Evolutionary conservation across 371 early-diverging fungal genomes (phyloP).

Genomic region (Zopfochytrium polystomum): DNA sequence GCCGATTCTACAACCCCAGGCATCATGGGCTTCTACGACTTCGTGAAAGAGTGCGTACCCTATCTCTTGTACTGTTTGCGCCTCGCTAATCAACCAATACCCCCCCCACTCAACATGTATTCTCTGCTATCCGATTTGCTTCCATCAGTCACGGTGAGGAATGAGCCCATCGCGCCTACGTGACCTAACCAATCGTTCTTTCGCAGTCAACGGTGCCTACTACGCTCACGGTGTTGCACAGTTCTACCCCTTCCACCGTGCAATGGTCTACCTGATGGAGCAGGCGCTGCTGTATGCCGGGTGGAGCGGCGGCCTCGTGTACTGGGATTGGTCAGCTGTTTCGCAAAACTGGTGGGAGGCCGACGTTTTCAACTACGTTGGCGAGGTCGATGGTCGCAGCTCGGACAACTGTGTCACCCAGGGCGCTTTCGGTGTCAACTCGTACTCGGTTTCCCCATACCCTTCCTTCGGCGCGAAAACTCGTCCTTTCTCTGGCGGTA

Average conservation of each 20-base stretch:
- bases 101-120: background rate
- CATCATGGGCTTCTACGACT: slow-evolving; percentile 11
- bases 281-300: slow-evolving; percentile 14
- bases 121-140: background rate
- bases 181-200: no score
- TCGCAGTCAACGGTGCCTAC: no score
- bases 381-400: background rate
- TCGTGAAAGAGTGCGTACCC: background rate
- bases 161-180: no score
- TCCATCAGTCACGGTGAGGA: background rate
- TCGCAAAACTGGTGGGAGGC: slow-evolving; percentile 6
- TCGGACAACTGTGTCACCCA: background rate
- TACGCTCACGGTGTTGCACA: no score
- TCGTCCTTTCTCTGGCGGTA: background rate
- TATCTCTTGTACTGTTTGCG: slow-evolving; percentile 1
- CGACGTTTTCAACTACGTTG: background rate
- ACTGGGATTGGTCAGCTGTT: slow-evolving; percentile 21
- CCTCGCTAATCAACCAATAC: slow-evolving; percentile 2
- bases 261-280: slow-evolving; percentile 14
- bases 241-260: slow-evolving; percentile 19
- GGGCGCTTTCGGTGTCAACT: background rate
- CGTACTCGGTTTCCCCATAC: slow-evolving; percentile 10
- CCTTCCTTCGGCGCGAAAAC: background rate
- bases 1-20: slow-evolving; percentile 15
- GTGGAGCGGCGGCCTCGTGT: slow-evolving; percentile 1